These are phyloP conservation scores for Carex parvula DNA, from an alignment of 176 grass and related monocot species.

Conservation along the genomic window DNA sequence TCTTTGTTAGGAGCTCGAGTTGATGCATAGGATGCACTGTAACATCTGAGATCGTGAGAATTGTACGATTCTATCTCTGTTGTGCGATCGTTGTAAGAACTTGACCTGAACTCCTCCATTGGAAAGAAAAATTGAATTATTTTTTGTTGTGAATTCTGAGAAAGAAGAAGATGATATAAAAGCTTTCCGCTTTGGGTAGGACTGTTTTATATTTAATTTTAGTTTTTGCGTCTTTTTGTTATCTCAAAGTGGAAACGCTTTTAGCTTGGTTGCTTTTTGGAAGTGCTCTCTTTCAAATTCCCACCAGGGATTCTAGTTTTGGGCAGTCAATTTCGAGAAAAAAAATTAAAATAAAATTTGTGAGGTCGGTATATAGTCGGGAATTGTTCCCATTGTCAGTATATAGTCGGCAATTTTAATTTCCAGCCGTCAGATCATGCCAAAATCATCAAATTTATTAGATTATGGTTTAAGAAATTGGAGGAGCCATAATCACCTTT, in stretches of 20 bases:
- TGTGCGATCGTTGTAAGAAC: conserved; percentile 18
- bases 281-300: neutral
- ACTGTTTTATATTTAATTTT: neutral
- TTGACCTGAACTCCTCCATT: conserved; percentile 28
- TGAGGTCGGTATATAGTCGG: neutral
- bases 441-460: neutral
- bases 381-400: neutral
- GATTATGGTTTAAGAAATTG: neutral
- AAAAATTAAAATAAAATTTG: neutral
- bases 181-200: neutral
- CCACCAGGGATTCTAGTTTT: conserved; percentile 13
- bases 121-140: neutral
- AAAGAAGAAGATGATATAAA: neutral
- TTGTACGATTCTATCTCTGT: neutral
- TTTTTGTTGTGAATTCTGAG: neutral
- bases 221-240: neutral
- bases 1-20: conserved; percentile 29
- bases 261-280: conserved; percentile 14
- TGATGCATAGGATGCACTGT: conserved; percentile 38
- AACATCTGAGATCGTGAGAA: conserved; percentile 34
- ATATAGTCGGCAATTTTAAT: neutral
- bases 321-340: neutral
- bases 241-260: conserved; percentile 13
- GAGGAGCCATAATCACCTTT: neutral
- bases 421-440: neutral